Evolutionary conservation across 176 grass and related monocot genomes (phyloP).

Genomic region (Lolium multiflorum): DNA sequence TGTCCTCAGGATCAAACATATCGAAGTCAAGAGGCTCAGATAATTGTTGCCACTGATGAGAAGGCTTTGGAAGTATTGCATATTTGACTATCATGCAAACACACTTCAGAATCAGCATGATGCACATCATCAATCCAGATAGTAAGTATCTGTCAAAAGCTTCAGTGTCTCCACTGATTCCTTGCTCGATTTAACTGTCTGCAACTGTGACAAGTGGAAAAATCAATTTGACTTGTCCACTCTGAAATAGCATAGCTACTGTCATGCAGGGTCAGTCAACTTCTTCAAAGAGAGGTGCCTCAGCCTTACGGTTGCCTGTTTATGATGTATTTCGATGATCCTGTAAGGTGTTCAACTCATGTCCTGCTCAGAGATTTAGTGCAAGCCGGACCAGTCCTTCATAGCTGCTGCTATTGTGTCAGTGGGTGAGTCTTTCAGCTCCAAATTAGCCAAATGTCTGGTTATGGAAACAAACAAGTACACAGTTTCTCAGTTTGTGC

Average conservation of each 20-base stretch:
- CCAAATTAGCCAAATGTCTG: no score
- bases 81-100: constrained; percentile 1
- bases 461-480: no score
- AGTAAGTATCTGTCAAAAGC: not conserved
- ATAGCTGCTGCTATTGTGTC: no score
- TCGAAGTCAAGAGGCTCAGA: not conserved
- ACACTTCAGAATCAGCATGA: not conserved
- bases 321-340: no score
- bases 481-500: no score
- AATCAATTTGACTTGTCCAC: not conserved
- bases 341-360: no score
- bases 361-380: no score
- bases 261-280: not conserved
- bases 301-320: not conserved
- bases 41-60: not conserved
- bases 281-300: not conserved
- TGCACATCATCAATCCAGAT: not conserved
- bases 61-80: not conserved
- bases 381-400: no score
- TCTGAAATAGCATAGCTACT: not conserved
- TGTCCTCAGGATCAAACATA: not conserved
- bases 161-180: not conserved
- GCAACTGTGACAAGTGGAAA: not conserved
- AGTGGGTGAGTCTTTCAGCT: no score
- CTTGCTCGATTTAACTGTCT: not conserved